Percentiles rank a stretch among this genome's conserved stretches.
phyloP scores from a whole-genome alignment of 768 basidiomycete genomes.

The Dioszegia aurantiaca region DNA sequence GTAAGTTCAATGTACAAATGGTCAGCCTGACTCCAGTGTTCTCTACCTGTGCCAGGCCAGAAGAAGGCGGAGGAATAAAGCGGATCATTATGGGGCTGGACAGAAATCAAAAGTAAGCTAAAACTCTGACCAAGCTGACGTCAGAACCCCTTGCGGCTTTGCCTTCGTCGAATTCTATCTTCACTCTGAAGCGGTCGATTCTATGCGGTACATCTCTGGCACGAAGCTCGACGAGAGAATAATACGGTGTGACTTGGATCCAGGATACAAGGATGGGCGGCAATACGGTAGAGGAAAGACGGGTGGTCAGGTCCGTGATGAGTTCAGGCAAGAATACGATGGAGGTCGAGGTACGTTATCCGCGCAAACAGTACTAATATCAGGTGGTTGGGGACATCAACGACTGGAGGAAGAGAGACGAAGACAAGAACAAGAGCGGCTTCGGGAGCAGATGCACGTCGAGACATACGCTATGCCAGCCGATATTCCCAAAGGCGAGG shows the following conservation, averaged over 20 bases:
- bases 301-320: conserved; percentile 86
- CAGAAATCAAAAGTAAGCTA: conserved; percentile 26
- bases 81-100: conserved; percentile 52
- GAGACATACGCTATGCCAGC: conserved; percentile 48
- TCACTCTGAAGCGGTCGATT: conserved; percentile 85
- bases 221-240: conserved; percentile 98
- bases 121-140: neutral
- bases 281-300: conserved; percentile 97
- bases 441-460: conserved; percentile 41
- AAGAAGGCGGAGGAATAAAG: conserved; percentile 51
- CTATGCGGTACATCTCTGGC: conserved; percentile 92
- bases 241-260: conserved; percentile 94
- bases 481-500: conserved; percentile 43
- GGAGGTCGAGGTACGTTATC: conserved; percentile 80
- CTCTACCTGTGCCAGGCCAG: conserved; percentile 44
- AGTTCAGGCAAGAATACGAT: conserved; percentile 95
- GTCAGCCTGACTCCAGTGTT: conserved; percentile 36
- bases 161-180: conserved; percentile 69
- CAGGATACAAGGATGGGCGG: conserved; percentile 92
- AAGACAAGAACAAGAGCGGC: conserved; percentile 39
- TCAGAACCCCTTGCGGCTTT: conserved; percentile 53
- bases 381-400: conserved; percentile 50
- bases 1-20: conserved; percentile 32
- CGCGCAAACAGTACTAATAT: conserved; percentile 6
- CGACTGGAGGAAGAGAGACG: conserved; percentile 39